Base-by-base conservation (phyloP, 495 filamentous ascomycete species). In the Penicillium soppii region DNA sequence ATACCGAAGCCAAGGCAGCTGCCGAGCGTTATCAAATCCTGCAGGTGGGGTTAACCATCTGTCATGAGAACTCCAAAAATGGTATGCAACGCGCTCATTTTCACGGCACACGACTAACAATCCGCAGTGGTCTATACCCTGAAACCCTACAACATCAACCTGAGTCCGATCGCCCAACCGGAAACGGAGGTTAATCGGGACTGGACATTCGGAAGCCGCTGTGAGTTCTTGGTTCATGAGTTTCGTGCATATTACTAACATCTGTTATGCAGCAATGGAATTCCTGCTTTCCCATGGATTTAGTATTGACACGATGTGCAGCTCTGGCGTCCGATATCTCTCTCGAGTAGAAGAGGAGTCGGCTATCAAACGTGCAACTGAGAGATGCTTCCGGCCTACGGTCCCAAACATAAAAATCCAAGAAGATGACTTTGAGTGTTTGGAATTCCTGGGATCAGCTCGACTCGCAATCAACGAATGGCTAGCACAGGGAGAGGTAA, bases 31-130 rank as follows among this genome's bases (percentile, higher is more conserved):
- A 84, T 52, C 82, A 87, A 54, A 75, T 92, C 20, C 66, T 94
- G 1, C 90, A 95, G 61, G 59, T 95, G 37, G 90, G 90, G 1
- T 63, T 95, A 47, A 91, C 87, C 0, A 82, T 83, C 47, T 78
- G 82, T 29, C 65, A 74, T 37, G 82, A 84, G 50, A 78, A 85
- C 47, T 43, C 65, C 12, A 62, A 78, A 1, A 63, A 64, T 40
- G 75, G 79, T 74, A 45, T 19, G 40, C 61, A 58, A 19, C 48
- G 1, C 17, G 13, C 36, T 0, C 19, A 9, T 5, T 13, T 36
- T 10, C 1, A 6, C 22, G 17, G 16, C 5, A 40, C 19, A 2
- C 3, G 12, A 26, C 50, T 51, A 54, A 47, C 29, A 21, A 48
- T 12, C 1, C 30, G 43, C 43, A 82, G 81, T 68, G 1, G 72